phyloP scores from a whole-genome alignment of 805 yeast species.

The Starmera quercuum region DNA sequence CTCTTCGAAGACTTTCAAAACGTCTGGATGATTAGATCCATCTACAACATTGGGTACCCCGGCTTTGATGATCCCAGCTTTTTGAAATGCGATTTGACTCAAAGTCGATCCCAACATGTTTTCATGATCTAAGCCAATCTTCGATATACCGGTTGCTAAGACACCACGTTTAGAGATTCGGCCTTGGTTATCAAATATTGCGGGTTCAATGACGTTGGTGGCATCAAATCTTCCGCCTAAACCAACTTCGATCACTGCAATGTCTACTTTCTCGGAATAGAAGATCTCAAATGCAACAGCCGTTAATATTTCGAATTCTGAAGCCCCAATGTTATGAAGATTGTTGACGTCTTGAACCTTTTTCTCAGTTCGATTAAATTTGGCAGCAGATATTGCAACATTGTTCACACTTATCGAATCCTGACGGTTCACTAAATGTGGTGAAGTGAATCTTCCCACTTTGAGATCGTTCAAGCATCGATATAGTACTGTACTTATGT shows the following conservation, averaged over 20 bases:
- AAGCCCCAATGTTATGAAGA: conserved; percentile 47
- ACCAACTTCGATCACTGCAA: conserved; percentile 91
- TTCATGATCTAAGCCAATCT: conserved; percentile 84
- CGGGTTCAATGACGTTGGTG: conserved; percentile 58
- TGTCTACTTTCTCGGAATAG: conserved; percentile 44
- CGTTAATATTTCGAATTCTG: conserved; percentile 84
- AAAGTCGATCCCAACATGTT: conserved; percentile 62
- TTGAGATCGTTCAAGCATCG: conserved; percentile 28
- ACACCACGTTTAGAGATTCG: conserved; percentile 27
- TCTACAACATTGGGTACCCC: conserved; percentile 59
- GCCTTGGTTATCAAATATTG: conserved; percentile 6
- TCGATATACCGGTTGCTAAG: conserved; percentile 67
- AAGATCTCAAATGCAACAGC: conserved; percentile 81
- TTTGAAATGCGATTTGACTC: conserved; percentile 60
- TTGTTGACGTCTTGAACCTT: conserved; percentile 35
- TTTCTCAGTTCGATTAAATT: conserved; percentile 38
- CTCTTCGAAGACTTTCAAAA: conserved; percentile 35
- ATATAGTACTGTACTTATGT: conserved; percentile 58
- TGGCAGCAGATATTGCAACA: conserved; percentile 36
- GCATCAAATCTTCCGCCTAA: conserved; percentile 88
- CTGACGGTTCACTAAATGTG: conserved; percentile 66
- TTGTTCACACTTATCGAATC: conserved; percentile 72
- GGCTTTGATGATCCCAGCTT: conserved; percentile 77
- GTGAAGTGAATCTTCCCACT: conserved; percentile 84
- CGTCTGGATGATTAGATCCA: conserved; percentile 50